Evolutionary conservation across 2,329 filamentous ascomycete species (phyloP).

Genomic region (Pseudopyrenochaeta lycopersici): DNA sequence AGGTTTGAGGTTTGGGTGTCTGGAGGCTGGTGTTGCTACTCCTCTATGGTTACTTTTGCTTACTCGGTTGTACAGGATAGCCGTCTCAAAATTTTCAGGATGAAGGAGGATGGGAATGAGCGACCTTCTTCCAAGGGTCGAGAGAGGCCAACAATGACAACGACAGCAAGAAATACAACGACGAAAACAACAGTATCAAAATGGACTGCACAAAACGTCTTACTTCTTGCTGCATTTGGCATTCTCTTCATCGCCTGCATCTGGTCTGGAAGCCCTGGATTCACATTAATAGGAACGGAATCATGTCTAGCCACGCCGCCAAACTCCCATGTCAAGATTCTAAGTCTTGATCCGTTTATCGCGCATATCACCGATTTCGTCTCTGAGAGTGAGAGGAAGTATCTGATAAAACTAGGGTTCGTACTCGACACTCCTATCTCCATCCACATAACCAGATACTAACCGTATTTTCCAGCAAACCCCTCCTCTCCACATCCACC

Average conservation of each 20-base stretch:
- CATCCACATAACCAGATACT: background rate
- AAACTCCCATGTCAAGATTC: background rate
- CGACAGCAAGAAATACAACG: too few relatives aligned
- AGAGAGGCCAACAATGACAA: too few relatives aligned
- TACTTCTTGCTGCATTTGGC: background rate
- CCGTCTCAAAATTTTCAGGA: too few relatives aligned
- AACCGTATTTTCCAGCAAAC: constrained; percentile 4
- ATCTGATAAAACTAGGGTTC: background rate
- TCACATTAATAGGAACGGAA: background rate
- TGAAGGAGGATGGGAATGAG: too few relatives aligned
- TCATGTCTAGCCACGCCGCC: background rate
- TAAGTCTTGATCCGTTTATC: constrained; percentile 3
- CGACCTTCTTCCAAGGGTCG: too few relatives aligned
- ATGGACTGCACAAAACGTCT: background rate
- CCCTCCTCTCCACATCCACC: constrained; percentile 1
- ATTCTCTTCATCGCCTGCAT: background rate
- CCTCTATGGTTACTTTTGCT: too few relatives aligned
- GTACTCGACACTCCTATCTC: too few relatives aligned
- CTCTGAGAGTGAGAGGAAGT: constrained; percentile 1
- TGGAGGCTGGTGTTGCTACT: background rate
- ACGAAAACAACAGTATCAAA: too few relatives aligned
- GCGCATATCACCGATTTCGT: constrained; percentile 4
- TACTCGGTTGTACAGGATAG: too few relatives aligned
- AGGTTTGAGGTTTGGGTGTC: background rate
- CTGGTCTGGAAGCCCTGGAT: background rate